Evolutionary conservation across 2,329 filamentous ascomycete species (phyloP).

Genomic region (Plenodomus lindquistii): DNA sequence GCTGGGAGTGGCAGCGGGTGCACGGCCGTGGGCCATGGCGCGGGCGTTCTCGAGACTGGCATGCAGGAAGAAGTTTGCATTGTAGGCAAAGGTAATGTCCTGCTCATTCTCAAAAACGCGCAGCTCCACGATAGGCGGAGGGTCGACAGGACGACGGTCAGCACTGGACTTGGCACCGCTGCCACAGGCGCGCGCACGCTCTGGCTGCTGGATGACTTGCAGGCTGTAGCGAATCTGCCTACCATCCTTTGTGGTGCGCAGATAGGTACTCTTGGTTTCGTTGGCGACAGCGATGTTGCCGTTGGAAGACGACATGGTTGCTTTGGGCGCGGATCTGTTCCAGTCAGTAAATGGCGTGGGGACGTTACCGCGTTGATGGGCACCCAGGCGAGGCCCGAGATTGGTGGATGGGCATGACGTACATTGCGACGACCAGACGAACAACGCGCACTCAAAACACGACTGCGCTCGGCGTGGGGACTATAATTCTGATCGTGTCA

Average conservation of each 20-base stretch:
- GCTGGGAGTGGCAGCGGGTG: constrained; percentile 65
- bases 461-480: background rate
- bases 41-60: constrained; percentile 85
- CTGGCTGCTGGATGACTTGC: constrained; percentile 88
- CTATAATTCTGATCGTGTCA: too few relatives aligned
- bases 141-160: constrained; percentile 90
- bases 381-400: constrained; percentile 4
- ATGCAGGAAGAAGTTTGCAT: constrained; percentile 97
- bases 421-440: constrained; percentile 11
- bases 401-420: constrained; percentile 5
- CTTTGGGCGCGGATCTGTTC: constrained; percentile 10
- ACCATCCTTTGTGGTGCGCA: constrained; percentile 71
- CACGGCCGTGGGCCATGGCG: constrained; percentile 78
- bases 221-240: constrained; percentile 79
- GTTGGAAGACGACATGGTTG: constrained; percentile 33
- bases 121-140: constrained; percentile 90
- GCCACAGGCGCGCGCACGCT: constrained; percentile 91
- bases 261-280: constrained; percentile 58
- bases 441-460: background rate
- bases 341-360: constrained; percentile 18
- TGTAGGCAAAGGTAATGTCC: constrained; percentile 82
- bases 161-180: constrained; percentile 83
- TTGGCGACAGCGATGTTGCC: constrained; percentile 55
- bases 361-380: constrained; percentile 3
- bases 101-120: constrained; percentile 75